Conservation (phyloP, 257 asterid genomes). For the Schizonepeta tenuifolia region DNA sequence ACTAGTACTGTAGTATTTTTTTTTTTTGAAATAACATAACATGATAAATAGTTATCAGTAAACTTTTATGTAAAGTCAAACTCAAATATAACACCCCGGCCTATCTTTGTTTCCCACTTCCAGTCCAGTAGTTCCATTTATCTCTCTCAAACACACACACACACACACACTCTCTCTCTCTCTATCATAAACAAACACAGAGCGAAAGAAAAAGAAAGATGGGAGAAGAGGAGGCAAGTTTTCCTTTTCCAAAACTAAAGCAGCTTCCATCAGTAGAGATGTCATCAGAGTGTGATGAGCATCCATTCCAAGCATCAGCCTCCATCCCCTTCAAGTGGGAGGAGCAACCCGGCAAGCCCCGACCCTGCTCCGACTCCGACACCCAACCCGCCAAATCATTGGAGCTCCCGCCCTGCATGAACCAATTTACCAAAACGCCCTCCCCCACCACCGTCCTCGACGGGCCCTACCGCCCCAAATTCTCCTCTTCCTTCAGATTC, state of each 20-base stretch:
- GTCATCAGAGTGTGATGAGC: constrained; percentile 14
- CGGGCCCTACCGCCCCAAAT: constrained; percentile 60
- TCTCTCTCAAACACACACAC: neutral
- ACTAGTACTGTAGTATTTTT: no score
- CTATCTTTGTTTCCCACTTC: neutral
- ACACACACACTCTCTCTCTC: neutral
- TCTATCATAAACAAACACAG: neutral
- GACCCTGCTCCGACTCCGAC: constrained; percentile 46
- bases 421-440: constrained; percentile 43
- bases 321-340: constrained; percentile 89
- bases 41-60: neutral
- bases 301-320: constrained; percentile 54
- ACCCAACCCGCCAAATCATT: constrained; percentile 42
- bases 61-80: constrained; percentile 2
- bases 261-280: constrained; percentile 46
- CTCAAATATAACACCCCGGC: neutral
- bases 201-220: neutral
- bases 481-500: constrained; percentile 62
- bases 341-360: constrained; percentile 79
- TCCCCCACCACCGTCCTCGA: constrained; percentile 71
- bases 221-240: constrained; percentile 32
- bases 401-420: constrained; percentile 66
- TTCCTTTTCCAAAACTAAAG: constrained; percentile 39
- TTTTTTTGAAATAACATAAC: no score
- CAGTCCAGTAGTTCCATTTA: neutral